Evolutionary conservation across 2,329 filamentous ascomycete species (phyloP).

Genomic region (Westerdykella aurantiaca): DNA sequence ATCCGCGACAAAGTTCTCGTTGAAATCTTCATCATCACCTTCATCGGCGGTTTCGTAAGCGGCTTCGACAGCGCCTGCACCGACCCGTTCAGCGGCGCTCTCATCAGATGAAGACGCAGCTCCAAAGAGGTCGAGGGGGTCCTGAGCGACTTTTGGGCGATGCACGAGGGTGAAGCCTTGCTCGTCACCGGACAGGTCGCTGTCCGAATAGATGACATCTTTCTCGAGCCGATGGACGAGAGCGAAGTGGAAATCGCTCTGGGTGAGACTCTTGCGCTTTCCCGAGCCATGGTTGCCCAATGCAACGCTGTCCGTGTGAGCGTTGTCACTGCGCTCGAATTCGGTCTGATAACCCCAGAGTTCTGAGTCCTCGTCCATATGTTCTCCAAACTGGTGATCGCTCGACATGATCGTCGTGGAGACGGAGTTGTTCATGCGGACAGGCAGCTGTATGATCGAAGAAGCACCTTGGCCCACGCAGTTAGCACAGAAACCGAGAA

Average conservation of each 20-base stretch:
- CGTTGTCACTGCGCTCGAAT: neutral
- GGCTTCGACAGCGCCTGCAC: too few species aligned
- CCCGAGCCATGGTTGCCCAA: too few species aligned
- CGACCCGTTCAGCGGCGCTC: too few species aligned
- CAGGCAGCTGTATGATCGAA: conserved; percentile 11
- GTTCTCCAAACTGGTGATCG: conserved; percentile 2
- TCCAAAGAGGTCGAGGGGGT: too few species aligned
- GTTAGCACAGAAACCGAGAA: neutral
- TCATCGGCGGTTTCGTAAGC: too few species aligned
- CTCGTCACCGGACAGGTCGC: conserved; percentile 16
- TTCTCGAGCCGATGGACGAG: too few species aligned
- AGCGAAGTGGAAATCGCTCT: too few species aligned
- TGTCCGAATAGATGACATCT: neutral
- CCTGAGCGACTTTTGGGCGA: conserved; percentile 8
- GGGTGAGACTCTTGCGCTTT: too few species aligned
- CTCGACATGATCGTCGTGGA: conserved; percentile 7
- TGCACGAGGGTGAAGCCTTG: conserved; percentile 20
- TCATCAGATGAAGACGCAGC: too few species aligned
- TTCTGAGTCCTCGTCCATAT: neutral
- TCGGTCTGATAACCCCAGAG: neutral
- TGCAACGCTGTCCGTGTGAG: too few species aligned
- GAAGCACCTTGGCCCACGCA: conserved; percentile 11
- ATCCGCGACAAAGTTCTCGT: too few species aligned
- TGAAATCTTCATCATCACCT: too few species aligned
- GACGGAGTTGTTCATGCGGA: neutral